These are phyloP conservation scores for Podaxis sp. DNA, from an alignment of 768 basidiomycete species.

Conservation along the genomic window DNA sequence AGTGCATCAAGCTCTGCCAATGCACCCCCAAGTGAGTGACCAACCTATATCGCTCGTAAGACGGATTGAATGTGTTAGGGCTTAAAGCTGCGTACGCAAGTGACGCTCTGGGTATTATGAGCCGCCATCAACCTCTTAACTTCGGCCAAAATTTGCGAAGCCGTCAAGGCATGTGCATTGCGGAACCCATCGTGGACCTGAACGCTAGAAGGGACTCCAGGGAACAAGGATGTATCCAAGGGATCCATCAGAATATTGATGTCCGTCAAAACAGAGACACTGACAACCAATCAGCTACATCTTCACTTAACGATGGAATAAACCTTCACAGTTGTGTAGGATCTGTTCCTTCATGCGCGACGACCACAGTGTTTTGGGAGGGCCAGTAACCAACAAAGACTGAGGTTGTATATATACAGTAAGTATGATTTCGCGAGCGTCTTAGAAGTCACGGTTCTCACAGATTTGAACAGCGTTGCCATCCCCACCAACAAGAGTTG, in stretches of 20 bases:
- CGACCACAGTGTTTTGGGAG: constrained; percentile 47
- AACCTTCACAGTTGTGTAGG: constrained; percentile 46
- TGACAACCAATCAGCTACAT: constrained; percentile 18
- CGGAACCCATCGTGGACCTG: constrained; percentile 55
- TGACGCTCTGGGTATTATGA: constrained; percentile 38
- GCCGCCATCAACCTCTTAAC: constrained; percentile 37
- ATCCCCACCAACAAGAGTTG: constrained; percentile 48
- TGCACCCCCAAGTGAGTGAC: constrained; percentile 53
- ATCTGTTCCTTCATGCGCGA: constrained; percentile 63
- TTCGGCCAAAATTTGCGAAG: constrained; percentile 39
- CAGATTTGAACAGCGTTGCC: constrained; percentile 48
- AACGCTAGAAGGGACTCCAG: constrained; percentile 44
- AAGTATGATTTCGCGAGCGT: not conserved
- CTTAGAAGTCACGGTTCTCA: constrained; percentile 31
- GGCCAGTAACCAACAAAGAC: constrained; percentile 60
- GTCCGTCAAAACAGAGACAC: constrained; percentile 53
- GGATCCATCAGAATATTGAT: constrained; percentile 34
- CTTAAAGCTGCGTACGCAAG: constrained; percentile 30
- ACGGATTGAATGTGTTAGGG: not conserved
- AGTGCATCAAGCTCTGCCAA: constrained; percentile 50
- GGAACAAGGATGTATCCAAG: constrained; percentile 50
- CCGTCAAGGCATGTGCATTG: constrained; percentile 47
- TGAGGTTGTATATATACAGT: constrained; percentile 18
- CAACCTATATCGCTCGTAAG: constrained; percentile 28
- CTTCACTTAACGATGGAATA: not conserved